Evolutionary conservation across 2,329 filamentous ascomycete species (phyloP), one percentile per base, ranked within the genome.

Genomic region (Pseudomassariella vexata): DNA sequence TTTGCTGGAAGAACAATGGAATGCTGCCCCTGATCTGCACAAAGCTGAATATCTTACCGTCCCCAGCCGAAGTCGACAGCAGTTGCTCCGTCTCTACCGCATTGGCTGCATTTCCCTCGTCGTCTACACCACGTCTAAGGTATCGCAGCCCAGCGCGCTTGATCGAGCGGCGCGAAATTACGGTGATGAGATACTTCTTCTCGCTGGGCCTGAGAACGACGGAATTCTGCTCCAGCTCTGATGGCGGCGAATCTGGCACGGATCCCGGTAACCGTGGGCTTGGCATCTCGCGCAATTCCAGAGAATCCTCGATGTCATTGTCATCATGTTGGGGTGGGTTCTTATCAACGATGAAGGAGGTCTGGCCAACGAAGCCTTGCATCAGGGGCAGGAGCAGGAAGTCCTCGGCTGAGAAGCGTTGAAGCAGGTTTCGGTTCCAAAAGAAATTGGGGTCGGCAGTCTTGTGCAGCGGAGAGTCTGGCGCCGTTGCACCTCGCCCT

Each of bases 81-180:
- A 98, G 82, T 57, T 98, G 92, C 53, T 98, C 92, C 0, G 90
- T 95, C 62, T 98, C 92, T 14, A 96, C 90, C 18, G 72, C 80
- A 50, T 98, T 98, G 12, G 92, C 92, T 5, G 84, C 79, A 47
- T 85, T 80, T 0, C 92, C 92, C 37, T 89, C 78, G 37, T 96
- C 88, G 46, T 98, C 88, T 15, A 95, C 76, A 6, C 92, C 92
- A 17, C 92, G 80, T 8, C 92, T 82, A 3, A 95, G 68, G 58
- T 98, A 98, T 33, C 92, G 78, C 18, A 96, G 63, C 3, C 92
- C 92, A 14, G 90, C 88, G 24, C 92, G 76, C 48, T 90, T 85
- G 15, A 82, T 76, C 1, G 88, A 95, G 19, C 92, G 75, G 32
- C 92, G 76, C n/a, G 90, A 96, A 31, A 98, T 82, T 11, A 98